Evolutionary conservation across 441 rosid genomes (phyloP).

Genomic region (Euphorbia celastroides): DNA sequence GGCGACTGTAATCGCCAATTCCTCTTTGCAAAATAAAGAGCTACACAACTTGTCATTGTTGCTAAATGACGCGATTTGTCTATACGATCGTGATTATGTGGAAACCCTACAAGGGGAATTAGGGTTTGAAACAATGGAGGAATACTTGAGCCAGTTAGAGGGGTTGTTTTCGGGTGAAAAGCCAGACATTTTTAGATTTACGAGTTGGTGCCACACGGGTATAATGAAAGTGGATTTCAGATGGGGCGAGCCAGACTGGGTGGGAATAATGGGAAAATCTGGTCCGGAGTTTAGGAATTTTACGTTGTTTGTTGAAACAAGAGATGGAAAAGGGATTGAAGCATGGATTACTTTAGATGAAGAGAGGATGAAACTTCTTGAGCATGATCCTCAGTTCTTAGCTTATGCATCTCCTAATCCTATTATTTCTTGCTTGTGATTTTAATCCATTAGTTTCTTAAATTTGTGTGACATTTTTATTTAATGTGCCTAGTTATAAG

Average conservation of each 20-base stretch:
- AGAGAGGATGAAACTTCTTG: not conserved
- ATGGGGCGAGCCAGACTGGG: constrained; percentile 18
- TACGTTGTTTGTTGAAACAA: constrained; percentile 7
- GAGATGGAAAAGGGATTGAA: constrained; percentile 16
- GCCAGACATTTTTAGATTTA: constrained; percentile 16
- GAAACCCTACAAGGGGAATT: constrained; percentile 13
- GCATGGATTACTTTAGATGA: constrained; percentile 2
- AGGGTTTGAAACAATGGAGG: constrained; percentile 13
- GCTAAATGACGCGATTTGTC: constrained; percentile 5
- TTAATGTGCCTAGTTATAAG: too few relatives aligned
- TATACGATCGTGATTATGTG: constrained; percentile 1
- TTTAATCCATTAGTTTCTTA: not conserved
- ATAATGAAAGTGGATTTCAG: constrained; percentile 8
- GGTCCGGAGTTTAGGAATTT: constrained; percentile 17
- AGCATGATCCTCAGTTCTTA: not conserved
- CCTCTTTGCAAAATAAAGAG: not conserved
- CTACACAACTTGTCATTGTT: not conserved
- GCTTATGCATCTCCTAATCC: constrained; percentile 1
- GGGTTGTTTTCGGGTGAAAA: constrained; percentile 12
- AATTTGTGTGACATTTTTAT: too few relatives aligned
- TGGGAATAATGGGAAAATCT: constrained; percentile 11
- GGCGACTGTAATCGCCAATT: constrained; percentile 5
- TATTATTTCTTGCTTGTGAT: constrained; percentile 2
- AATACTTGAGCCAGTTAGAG: constrained; percentile 8
- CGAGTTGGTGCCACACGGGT: constrained; percentile 10